phyloP scores from a whole-genome alignment of 2,329 filamentous ascomycete genomes.

The Fusarium nelsonii region DNA sequence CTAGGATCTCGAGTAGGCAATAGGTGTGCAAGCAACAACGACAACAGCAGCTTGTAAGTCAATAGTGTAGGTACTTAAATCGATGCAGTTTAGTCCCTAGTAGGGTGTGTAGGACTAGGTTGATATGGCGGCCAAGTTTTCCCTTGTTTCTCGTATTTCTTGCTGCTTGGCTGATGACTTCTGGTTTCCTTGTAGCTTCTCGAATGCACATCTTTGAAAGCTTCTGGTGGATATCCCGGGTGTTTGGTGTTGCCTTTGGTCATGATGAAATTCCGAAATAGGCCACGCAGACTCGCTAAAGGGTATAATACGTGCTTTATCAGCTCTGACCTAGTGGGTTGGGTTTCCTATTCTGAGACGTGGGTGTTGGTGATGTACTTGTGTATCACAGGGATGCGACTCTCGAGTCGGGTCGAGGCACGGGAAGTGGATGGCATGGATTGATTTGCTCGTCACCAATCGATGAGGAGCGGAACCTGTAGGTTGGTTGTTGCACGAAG shows the following conservation, averaged over 20 bases:
- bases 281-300: background rate
- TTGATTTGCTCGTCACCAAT: slow-evolving; percentile 31
- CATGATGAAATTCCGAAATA: background rate
- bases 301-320: slow-evolving; percentile 3
- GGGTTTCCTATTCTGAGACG: slow-evolving; percentile 6
- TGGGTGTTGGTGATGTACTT: slow-evolving; percentile 9
- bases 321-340: background rate
- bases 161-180: slow-evolving; percentile 13
- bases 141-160: slow-evolving; percentile 38
- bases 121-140: slow-evolving; percentile 21
- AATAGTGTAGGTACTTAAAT: slow-evolving; percentile 25
- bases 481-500: slow-evolving; percentile 31
- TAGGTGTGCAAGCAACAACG: slow-evolving; percentile 26
- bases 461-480: background rate
- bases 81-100: slow-evolving; percentile 25
- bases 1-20: slow-evolving; percentile 23
- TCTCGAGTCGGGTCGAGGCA: slow-evolving; percentile 31
- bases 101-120: slow-evolving; percentile 19
- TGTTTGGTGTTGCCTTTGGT: background rate
- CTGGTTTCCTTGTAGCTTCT: slow-evolving; percentile 34
- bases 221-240: slow-evolving; percentile 1
- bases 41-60: slow-evolving; percentile 12
- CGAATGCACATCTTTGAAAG: slow-evolving; percentile 21
- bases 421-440: slow-evolving; percentile 45
- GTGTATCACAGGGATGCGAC: slow-evolving; percentile 30